Evolutionary conservation across 768 basidiomycete genomes (phyloP).

Genomic region (Macrolepiota albuminosa): DNA sequence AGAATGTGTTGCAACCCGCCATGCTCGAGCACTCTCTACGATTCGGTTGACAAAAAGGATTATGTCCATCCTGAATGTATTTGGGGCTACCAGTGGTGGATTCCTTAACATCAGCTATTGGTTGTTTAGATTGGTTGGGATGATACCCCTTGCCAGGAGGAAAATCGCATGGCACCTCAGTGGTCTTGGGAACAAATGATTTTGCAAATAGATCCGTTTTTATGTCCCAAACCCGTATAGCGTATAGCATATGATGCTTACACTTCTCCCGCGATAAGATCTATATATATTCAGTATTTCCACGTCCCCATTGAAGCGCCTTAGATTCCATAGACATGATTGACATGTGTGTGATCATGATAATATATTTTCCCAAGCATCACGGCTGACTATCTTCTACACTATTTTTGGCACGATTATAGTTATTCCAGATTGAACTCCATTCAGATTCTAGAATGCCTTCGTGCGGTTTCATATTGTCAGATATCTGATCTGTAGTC

Average conservation of each 20-base stretch:
- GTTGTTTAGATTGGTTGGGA: constrained; percentile 13
- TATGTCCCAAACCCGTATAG: neutral
- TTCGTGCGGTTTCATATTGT: constrained; percentile 39
- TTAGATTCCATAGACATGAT: neutral
- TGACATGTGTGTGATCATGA: neutral
- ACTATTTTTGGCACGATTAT: constrained; percentile 40
- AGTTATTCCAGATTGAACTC: constrained; percentile 57
- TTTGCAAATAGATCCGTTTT: neutral
- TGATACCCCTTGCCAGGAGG: constrained; percentile 11
- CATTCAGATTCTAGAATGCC: constrained; percentile 58
- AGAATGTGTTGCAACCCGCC: constrained; percentile 31
- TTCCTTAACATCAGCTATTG: constrained; percentile 13
- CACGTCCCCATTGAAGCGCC: neutral
- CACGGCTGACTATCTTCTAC: constrained; percentile 1
- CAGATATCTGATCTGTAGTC: constrained; percentile 28
- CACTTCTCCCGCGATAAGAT: neutral
- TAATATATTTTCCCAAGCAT: neutral
- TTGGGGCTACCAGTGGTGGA: constrained; percentile 2
- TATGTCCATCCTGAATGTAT: constrained; percentile 15
- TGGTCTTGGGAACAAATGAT: constrained; percentile 18
- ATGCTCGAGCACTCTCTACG: constrained; percentile 33
- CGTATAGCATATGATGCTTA: neutral
- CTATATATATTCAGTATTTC: neutral
- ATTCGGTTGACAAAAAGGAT: constrained; percentile 35
- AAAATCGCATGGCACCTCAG: constrained; percentile 18